Base-by-base conservation (phyloP, 495 filamentous ascomycete genomes). In the Talaromyces proteolyticus region DNA sequence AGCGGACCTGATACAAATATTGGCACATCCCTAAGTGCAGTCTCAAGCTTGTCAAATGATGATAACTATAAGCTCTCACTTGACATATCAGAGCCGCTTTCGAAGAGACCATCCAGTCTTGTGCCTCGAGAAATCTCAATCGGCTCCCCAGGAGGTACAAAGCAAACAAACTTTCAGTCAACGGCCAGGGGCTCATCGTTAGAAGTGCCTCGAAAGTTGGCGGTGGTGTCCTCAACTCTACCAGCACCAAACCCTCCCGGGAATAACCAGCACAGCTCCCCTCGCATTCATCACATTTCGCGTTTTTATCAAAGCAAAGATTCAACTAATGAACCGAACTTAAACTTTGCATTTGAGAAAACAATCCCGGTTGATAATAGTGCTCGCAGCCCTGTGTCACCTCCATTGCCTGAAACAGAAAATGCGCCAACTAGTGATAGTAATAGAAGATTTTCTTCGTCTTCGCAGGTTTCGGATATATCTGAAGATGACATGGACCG, bases 401-500 rank as follows among this genome's bases (percentile, higher is more conserved):
- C 24, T 17, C 36, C 36, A 19, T 18, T 41, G 8, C 36, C 22
- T 6, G 29, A 49, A n/a, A 16, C 24, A 10, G 16, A 16, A 18
- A 40, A 40, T 3, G 17, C 16, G 18, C 18, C 25, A 22, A 23
- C 6, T 41, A 17, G 40, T 8, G 11, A 19, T 6, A 23, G 7
- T 1, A 40, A 41, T 41, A 29, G 34, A 38, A 34, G 47, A 24
- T 21, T 24, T 14, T 49, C 47, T 5, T 24, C 38, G 4, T 17
- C 17, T n/a, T 49, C 47, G 1, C 34, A 49, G 19, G 26, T 49
- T 8, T 49, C 47, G 12, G 47, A 22, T 19, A 49, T 49, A 5
- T 39, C 29, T n/a, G 17, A 49, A 41, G 47, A 49, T 41, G 47
- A 49, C 7, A 49, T 49, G 47, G 47, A 49, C 38, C 47, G 47